A percentile compares a stretch with the other conserved stretches of the same genome.
Conservation (phyloP, 495 filamentous ascomycete species). For the Hypoxylon lenormandii region DNA sequence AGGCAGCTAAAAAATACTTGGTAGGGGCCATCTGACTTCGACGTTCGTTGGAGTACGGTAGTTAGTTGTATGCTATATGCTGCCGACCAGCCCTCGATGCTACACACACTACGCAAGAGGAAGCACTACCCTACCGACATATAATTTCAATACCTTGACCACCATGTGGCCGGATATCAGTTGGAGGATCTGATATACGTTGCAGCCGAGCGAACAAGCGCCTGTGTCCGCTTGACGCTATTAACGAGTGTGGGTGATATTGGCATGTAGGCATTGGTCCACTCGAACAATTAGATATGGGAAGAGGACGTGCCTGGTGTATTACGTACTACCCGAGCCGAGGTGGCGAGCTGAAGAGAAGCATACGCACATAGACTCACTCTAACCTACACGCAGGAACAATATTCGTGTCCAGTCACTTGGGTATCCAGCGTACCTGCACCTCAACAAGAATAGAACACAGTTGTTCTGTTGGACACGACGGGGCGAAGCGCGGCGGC, state of each 20-base stretch:
- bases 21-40: constrained; percentile 11
- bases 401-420: constrained; percentile 1
- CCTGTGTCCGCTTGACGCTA: constrained; percentile 6
- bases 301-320: too few relatives aligned
- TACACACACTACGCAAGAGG: constrained; percentile 13
- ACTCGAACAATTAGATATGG: neutral
- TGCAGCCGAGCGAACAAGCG: constrained; percentile 11
- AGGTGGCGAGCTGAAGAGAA: constrained; percentile 5
- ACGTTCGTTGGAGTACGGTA: constrained; percentile 3
- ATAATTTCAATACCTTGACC: constrained; percentile 24
- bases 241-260: constrained; percentile 1
- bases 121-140: constrained; percentile 4
- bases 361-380: neutral
- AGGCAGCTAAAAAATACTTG: constrained; percentile 14
- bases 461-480: too few relatives aligned
- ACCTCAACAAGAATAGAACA: constrained; percentile 3
- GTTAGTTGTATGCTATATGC: neutral
- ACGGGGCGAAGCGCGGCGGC: neutral
- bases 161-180: constrained; percentile 39
- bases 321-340: neutral
- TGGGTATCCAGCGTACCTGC: neutral
- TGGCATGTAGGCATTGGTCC: neutral
- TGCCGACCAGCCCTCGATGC: constrained; percentile 21
- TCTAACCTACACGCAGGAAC: neutral
- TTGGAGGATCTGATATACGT: constrained; percentile 30